These are phyloP conservation scores for Lasiosphaeriaceae sp. DNA, from an alignment of 495 filamentous ascomycete species.

Conservation along the genomic window DNA sequence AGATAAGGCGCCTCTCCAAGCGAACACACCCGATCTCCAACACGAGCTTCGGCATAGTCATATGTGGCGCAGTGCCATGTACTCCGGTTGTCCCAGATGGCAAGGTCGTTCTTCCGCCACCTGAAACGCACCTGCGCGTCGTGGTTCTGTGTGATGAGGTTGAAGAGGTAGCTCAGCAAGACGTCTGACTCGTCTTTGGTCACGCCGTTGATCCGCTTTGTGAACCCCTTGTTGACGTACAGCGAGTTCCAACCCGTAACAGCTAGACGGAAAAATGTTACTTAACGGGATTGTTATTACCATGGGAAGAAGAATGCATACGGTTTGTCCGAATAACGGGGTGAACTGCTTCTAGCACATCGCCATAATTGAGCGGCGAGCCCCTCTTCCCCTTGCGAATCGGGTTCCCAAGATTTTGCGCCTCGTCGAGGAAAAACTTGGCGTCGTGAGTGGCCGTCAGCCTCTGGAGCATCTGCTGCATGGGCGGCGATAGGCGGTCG, in stretches of 20 bases:
- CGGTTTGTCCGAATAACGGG: constrained; percentile 22
- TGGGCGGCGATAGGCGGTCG: constrained; percentile 60
- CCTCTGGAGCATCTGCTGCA: constrained; percentile 68
- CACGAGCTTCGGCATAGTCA: constrained; percentile 34
- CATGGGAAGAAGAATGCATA: constrained; percentile 51
- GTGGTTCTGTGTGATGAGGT: constrained; percentile 54
- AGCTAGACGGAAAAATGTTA: constrained; percentile 14
- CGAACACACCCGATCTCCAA: constrained; percentile 20
- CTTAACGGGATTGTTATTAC: not conserved
- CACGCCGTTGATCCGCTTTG: constrained; percentile 69
- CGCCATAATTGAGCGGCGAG: constrained; percentile 18
- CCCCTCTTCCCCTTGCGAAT: constrained; percentile 17
- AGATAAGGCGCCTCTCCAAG: constrained; percentile 23
- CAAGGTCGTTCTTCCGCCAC: constrained; percentile 66
- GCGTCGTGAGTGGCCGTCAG: constrained; percentile 66
- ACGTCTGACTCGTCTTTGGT: constrained; percentile 67
- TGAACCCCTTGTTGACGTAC: constrained; percentile 77
- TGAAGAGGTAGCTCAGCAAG: constrained; percentile 62
- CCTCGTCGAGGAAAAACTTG: constrained; percentile 63
- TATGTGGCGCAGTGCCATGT: constrained; percentile 51
- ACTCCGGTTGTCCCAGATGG: constrained; percentile 73
- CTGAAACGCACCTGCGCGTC: constrained; percentile 72
- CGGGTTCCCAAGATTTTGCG: constrained; percentile 63
- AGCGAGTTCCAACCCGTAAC: constrained; percentile 77
- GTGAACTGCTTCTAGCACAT: constrained; percentile 15